Base-by-base conservation (phyloP, 768 basidiomycete species). In the Gelatoporia subvermispora region DNA sequence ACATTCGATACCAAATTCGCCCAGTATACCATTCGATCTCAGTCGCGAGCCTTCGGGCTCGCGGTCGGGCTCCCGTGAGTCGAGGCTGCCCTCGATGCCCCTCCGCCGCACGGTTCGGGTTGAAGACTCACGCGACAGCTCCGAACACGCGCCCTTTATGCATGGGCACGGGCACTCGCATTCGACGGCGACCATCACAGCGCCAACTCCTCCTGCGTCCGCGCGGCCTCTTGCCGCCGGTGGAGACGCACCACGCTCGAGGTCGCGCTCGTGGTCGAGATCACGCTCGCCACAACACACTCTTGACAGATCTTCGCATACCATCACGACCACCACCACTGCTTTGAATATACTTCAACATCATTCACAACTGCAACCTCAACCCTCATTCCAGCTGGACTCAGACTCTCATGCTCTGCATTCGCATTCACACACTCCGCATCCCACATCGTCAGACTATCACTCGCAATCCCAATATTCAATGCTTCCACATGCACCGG, bases 161-260 rank as follows among this genome's bases (percentile, higher is more conserved):
- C 63, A 68, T 47, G 65, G 71, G n/a, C 76, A 77, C 48, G 56
- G 68, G 24, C 78, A 81, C 56, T 69, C 75, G 16, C 68, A 72
- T 35, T 79, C 78, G 4, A 72, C 65, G 49, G 66, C 75, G 4
- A 81, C 77, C 0, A 68, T 77, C 47, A 73, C 72, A 13, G 64
- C 75, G 11, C 65, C 69, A 9, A 71, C 73, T 2, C 71, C 73
- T 8, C 66, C 69, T 34, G 65, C 68, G 17, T 57, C 45, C 58
- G 53, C 44, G 15, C 49, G 47, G 43, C 44, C 48, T 47, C 54
- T 60, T 44, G 22, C 49, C 11, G 17, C 28, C 56, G 51, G 44
- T 46, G 50, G 59, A 55, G 50, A 58, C 23, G 52, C 48, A 36
- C 40, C 54, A n/a, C 50, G 55, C 9, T 52, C 59, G 15, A 47